Base-by-base conservation (phyloP, 176 grass and related monocot genomes). In the Musa troglodytarum region DNA sequence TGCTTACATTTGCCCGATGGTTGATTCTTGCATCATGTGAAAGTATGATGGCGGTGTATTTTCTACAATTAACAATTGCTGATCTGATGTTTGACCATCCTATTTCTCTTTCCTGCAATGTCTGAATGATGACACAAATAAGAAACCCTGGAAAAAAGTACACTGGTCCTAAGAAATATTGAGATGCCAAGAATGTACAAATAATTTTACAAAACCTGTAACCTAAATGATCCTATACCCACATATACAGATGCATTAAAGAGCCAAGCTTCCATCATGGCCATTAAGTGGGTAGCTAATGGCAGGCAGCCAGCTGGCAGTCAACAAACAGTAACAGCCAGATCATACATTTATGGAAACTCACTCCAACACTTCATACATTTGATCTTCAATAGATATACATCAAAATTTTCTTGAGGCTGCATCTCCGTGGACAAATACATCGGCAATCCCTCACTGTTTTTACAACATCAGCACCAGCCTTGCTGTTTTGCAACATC, bases 181-280 rank as follows among this genome's bases (percentile, higher is more conserved):
- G 19, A 69, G 67, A 69, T 19, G 34, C 29, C 4, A 69, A 69
- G 29, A 69, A 69, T 69, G 34, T 69, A 69, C 67, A 69, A 50
- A 70, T 21, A 50, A 70, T 49, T 70, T 50, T 51, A 70, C 68
- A 70, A 51, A 70, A 51, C 68, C 68, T 70, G 68, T 49, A 51
- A 69, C 67, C 67, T 69, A 69, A 20, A n/a, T 49, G 43, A n/a
- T 50, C 67, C 34, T 70, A 49, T 50, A 70, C 68, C 68, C 68
- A 70, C 49, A 50, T 50, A 25, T 65, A 28, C 23, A 25, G 26
- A 26, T 65, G 9, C 34, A 43, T 43, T 43, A 43, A 43, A 43
- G 1, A 13, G 23, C 63, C 22, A 26, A 70, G 34, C 43, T 51
- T 70, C 43, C 29, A 20, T 50, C 17, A 11, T n/a, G 29, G 43